Conservation (phyloP, 176 grass and related monocot species). For the Tillandsia leiboldiana region DNA sequence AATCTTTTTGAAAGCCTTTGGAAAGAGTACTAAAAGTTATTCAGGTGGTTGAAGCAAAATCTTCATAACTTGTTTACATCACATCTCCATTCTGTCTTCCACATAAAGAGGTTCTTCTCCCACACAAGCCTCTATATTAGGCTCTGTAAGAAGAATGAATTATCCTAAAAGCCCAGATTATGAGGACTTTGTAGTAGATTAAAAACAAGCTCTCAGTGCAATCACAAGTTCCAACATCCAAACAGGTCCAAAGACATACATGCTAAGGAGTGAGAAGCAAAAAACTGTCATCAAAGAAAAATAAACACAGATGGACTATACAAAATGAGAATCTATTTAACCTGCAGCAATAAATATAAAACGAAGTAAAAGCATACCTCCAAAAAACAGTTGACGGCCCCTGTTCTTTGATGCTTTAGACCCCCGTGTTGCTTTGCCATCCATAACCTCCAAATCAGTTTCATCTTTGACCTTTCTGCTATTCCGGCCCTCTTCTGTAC, state of each 20-base stretch:
- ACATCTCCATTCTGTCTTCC: too few relatives aligned
- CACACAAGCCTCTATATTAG: too few relatives aligned
- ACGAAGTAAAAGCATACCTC: slow-evolving; percentile 27
- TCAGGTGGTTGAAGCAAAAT: too few relatives aligned
- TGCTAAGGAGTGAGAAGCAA: not conserved
- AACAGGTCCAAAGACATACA: not conserved
- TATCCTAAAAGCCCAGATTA: too few relatives aligned
- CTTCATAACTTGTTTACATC: too few relatives aligned
- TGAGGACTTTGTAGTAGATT: too few relatives aligned
- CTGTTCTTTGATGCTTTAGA: slow-evolving; percentile 62
- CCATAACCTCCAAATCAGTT: slow-evolving; percentile 32
- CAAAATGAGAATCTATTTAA: not conserved
- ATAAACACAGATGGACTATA: not conserved
- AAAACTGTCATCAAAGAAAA: not conserved
- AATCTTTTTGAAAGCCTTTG: too few relatives aligned
- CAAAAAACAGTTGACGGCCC: slow-evolving; percentile 73
- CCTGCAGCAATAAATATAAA: not conserved
- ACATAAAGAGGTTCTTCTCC: too few relatives aligned
- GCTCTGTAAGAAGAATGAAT: too few relatives aligned
- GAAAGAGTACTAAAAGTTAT: too few relatives aligned
- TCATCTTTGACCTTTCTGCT: slow-evolving; percentile 53
- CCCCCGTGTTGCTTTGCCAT: slow-evolving; percentile 47
- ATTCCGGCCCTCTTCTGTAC: slow-evolving; percentile 75
- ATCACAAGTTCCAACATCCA: not conserved
- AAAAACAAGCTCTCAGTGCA: too few relatives aligned